Conservation (phyloP, 2,329 filamentous ascomycete species). For the Exophiala viscosa region DNA sequence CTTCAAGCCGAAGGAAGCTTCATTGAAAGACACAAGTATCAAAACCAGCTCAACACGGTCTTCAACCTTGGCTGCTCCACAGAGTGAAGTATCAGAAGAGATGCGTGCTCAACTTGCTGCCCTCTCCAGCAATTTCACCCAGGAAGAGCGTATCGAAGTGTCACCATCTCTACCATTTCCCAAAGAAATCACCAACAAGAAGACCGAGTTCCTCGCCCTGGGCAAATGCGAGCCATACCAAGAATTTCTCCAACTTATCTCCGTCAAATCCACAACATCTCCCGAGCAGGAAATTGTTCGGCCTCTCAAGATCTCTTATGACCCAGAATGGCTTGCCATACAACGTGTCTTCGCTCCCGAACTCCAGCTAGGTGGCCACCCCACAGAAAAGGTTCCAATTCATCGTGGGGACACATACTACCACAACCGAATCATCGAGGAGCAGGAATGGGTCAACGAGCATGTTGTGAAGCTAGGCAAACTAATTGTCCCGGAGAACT, state of each 20-base stretch:
- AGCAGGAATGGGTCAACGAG: slow-evolving; percentile 75
- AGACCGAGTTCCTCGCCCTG: slow-evolving; percentile 79
- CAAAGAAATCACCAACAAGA: slow-evolving; percentile 68
- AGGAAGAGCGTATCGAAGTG: slow-evolving; percentile 34
- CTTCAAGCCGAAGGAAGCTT: neutral
- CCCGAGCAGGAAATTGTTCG: slow-evolving; percentile 31
- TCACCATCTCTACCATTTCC: slow-evolving; percentile 63
- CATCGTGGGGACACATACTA: slow-evolving; percentile 70
- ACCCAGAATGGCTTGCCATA: slow-evolving; percentile 93
- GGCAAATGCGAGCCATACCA: slow-evolving; percentile 83
- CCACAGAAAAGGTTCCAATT: slow-evolving; percentile 49
- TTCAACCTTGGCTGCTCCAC: slow-evolving; percentile 33
- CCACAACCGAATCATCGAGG: slow-evolving; percentile 61
- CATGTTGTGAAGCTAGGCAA: slow-evolving; percentile 62
- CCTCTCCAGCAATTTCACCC: slow-evolving; percentile 55
- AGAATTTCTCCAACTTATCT: slow-evolving; percentile 76
- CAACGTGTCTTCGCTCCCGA: slow-evolving; percentile 71
- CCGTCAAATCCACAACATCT: slow-evolving; percentile 52
- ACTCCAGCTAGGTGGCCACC: slow-evolving; percentile 63
- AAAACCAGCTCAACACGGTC: slow-evolving; percentile 19
- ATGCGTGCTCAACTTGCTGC: slow-evolving; percentile 72
- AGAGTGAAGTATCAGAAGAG: slow-evolving; percentile 53
- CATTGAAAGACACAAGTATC: neutral
- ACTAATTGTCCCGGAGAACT: slow-evolving; percentile 73
- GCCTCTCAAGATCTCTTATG: slow-evolving; percentile 69